Conservation (phyloP, 331 rosid genomes). For the Saraca asoca region DNA sequence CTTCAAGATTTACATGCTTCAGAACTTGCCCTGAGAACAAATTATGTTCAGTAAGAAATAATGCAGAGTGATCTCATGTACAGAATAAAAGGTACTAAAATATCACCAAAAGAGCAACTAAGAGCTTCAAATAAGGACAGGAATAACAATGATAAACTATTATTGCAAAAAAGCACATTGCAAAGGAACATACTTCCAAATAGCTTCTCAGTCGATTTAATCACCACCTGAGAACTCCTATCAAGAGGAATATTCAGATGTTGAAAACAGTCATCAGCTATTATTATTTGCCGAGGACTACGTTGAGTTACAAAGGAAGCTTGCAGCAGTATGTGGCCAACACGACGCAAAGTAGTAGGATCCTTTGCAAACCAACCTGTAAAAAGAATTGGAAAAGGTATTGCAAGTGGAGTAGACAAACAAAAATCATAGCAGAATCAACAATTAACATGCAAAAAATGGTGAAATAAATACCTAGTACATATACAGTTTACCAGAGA, state of each 20-base stretch:
- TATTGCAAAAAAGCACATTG: conserved; percentile 16
- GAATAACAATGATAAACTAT: conserved; percentile 24
- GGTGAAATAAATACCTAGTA: neutral
- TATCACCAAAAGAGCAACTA: conserved; percentile 4
- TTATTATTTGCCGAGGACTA: conserved; percentile 69
- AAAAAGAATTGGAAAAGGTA: conserved; percentile 29
- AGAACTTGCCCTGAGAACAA: conserved; percentile 69
- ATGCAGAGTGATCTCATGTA: conserved; percentile 8
- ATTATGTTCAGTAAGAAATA: conserved; percentile 23
- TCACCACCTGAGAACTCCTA: conserved; percentile 76
- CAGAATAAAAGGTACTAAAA: neutral
- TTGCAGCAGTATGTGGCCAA: conserved; percentile 83
- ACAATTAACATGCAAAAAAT: neutral
- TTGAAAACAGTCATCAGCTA: conserved; percentile 94
- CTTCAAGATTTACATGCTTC: conserved; percentile 78
- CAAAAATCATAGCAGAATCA: neutral
- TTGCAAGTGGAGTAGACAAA: neutral
- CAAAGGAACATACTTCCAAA: conserved; percentile 80
- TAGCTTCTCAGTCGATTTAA: conserved; percentile 75
- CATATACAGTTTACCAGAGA: neutral
- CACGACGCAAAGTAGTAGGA: conserved; percentile 66
- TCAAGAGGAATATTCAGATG: conserved; percentile 66
- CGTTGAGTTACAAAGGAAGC: conserved; percentile 66
- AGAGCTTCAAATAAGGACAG: conserved; percentile 11
- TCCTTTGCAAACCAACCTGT: conserved; percentile 95